Base-by-base conservation (phyloP, 2,329 filamentous ascomycete genomes). In the Xylariaceae sp. region DNA sequence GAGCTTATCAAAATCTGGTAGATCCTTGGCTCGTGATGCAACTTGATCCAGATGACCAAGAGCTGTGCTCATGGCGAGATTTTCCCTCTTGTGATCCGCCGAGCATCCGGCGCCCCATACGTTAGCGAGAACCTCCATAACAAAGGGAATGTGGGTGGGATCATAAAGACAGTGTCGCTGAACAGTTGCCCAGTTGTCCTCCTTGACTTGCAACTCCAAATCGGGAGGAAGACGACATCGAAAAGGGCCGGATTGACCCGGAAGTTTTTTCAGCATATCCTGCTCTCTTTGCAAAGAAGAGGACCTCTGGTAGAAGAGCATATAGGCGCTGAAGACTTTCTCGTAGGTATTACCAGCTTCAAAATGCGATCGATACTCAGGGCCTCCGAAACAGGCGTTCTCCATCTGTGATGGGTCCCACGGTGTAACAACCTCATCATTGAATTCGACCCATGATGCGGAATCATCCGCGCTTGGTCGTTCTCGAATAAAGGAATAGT, bases 401-500 rank as follows among this genome's bases (percentile, higher is more conserved):
- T 90, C 86, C 74, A 98, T 89, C 20, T 85, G 81, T 1, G 78
- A 77, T 7, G 88, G 85, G 64, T 96, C 89, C 79, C 93, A 97
- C 1, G 80, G 74, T 18, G 79, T 85, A 20, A 96, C 93, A 48
- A 84, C 80, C n/a, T 91, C 88, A 70, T 99, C 95, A 65, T 99
- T 98, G 74, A 97, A 97, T 69, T 96, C 91, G 9, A 96, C 81
- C 95, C 95, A 99, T 4, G 77, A 75, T 10, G 77, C 76, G 3
- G 71, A 71, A 32, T 75, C 71, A 14, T 72, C 72, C 19, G 80
- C 74, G 16, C 76, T 79, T 19, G 90, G 86, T 18, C 92, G 84
- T 71, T 96, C 89, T 50, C 91, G 89, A 61, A 96, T 91, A 71
- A 92, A 98, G 0, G 93, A 98, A 74, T 97, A 98, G 75, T 99